Percentiles rank a stretch among this genome's conserved stretches.
phyloP scores from a whole-genome alignment of 305 asterid species.

The Fraxinus dipetala region DNA sequence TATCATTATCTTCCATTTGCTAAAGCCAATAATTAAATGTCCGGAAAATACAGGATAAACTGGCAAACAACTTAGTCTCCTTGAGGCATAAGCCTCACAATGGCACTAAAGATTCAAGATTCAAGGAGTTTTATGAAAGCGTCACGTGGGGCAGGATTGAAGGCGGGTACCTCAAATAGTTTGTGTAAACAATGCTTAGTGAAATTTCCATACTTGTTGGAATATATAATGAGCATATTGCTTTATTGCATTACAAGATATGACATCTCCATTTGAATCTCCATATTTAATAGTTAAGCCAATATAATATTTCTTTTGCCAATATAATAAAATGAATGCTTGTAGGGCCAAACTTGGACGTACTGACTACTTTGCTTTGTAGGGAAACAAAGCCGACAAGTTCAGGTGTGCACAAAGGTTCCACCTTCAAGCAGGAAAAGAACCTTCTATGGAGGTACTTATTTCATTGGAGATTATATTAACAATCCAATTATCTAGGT shows the following conservation, averaged over 20 bases:
- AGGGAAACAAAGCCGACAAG: constrained; percentile 81
- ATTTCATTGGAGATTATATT: background rate
- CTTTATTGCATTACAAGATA: background rate
- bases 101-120: background rate
- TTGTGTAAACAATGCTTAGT: background rate
- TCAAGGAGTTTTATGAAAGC: background rate
- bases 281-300: background rate
- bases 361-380: constrained; percentile 24
- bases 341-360: background rate
- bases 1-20: background rate
- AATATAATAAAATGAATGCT: background rate
- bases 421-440: constrained; percentile 85
- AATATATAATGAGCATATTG: background rate
- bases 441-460: constrained; percentile 69
- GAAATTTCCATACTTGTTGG: background rate
- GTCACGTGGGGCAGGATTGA: background rate
- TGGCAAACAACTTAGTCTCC: background rate
- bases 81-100: background rate
- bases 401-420: constrained; percentile 67
- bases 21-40: background rate
- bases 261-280: background rate
- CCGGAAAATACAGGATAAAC: background rate
- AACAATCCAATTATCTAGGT: background rate
- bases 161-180: background rate
- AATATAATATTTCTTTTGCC: background rate